Evolutionary conservation across 75 land plant genomes (phyloP).

Genomic region (Selaginella moellendorffii): DNA sequence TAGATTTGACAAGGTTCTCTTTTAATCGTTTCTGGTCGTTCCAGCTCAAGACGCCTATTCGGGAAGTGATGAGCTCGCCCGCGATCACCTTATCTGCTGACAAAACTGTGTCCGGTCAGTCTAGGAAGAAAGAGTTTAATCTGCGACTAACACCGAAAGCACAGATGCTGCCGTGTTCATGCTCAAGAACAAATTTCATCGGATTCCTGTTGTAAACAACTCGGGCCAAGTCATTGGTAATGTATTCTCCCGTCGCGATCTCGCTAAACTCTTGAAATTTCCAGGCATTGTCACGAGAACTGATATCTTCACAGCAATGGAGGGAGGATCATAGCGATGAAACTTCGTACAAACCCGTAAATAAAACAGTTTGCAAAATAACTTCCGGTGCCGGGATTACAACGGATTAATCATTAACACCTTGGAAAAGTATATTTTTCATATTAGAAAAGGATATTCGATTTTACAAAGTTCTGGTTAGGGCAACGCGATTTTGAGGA

Average conservation of each 20-base stretch:
- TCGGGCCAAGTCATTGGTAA: conserved; percentile 47
- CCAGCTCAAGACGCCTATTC: conserved; percentile 45
- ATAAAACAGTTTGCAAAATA: no score
- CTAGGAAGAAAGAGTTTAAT: not conserved
- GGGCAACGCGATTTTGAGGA: no score
- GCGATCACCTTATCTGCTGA: conserved; percentile 45
- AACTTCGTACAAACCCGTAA: no score
- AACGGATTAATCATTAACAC: no score
- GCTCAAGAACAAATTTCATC: conserved; percentile 49
- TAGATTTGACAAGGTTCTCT: not conserved
- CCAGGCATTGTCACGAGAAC: conserved; percentile 64
- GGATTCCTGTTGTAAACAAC: conserved; percentile 55
- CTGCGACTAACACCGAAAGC: not conserved
- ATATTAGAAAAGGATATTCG: no score
- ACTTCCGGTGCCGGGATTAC: no score
- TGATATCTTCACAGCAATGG: conserved; percentile 55
- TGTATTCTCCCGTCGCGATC: not conserved
- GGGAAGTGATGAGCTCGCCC: conserved; percentile 63
- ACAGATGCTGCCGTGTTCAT: conserved; percentile 56
- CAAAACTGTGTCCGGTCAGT: conserved; percentile 49
- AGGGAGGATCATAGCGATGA: conserved; percentile 21
- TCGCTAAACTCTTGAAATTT: not conserved
- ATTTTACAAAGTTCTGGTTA: no score
- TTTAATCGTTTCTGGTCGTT: not conserved
- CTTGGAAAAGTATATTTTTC: no score